Base-by-base conservation (phyloP, 2,329 filamentous ascomycete genomes). In the Cadophora malorum region DNA sequence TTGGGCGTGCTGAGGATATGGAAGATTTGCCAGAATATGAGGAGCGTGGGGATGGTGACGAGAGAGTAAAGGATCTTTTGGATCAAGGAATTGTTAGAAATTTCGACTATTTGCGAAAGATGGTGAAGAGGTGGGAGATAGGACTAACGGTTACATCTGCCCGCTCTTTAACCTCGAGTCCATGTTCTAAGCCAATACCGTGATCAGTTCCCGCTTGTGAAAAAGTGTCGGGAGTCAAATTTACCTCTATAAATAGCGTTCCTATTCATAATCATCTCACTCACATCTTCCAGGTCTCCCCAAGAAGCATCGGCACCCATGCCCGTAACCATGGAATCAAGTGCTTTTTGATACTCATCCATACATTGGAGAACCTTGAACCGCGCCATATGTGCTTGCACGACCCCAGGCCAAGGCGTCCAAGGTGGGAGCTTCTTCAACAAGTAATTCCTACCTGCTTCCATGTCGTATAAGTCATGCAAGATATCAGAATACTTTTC, bases 341-440 rank as follows among this genome's bases (percentile, higher is more conserved):
- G 78, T 3, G 82, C 81, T 21, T 76, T 75, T 60, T 83, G 80
- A 19, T 81, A 80, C 19, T 79, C 77, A 4, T 79, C 76, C 53
- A 85, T 73, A 10, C 78, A 76, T 60, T 79, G 41, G 12, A 45
- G 16, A 12, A 85, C 72, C 58, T 80, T 78, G 33, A 79, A 77
- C 12, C 83, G 79, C 21, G 83, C 81, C 47, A 82, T 79, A 72
- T 84, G 81, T 10, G 85, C 84, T 33, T 79, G 77, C 3, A 81
- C 81, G 12, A 86, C 76, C 0, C 81, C 79, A 1, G 85, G 85
- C 31, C 85, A 78, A 3, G 87, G 87, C 21, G 83, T 75, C 80
- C 85, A 86, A 25, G 84, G 81, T 16, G 87, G 86, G 4, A 87
- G 74, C 0, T 88, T 88, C 10, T 84, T 79, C 3, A 85, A 79